phyloP scores from a whole-genome alignment of 768 basidiomycete genomes.

The Vararia minispora region DNA sequence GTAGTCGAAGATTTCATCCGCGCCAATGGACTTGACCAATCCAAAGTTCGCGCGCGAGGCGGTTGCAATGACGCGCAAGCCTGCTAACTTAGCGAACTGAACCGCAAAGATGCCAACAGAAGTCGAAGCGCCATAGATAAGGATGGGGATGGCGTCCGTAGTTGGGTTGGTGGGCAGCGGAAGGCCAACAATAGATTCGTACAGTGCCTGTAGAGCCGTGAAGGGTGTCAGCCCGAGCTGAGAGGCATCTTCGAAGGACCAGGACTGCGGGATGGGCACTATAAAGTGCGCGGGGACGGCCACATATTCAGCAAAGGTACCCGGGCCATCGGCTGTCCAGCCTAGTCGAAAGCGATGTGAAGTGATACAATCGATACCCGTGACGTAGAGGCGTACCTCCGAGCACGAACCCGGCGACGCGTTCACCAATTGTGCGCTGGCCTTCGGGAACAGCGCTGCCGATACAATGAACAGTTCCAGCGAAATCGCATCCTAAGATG shows the following conservation, averaged over 20 bases:
- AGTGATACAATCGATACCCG: too few species aligned
- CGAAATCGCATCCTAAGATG: conserved; percentile 19
- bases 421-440: conserved; percentile 16
- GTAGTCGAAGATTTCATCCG: conserved; percentile 23
- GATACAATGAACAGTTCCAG: conserved; percentile 16
- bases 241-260: conserved; percentile 11
- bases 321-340: conserved; percentile 12
- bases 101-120: conserved; percentile 25
- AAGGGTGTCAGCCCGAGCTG: conserved; percentile 9
- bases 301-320: conserved; percentile 20
- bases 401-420: conserved; percentile 19
- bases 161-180: neutral
- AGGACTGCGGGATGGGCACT: conserved; percentile 8
- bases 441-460: conserved; percentile 12
- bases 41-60: conserved; percentile 25
- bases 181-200: conserved; percentile 1
- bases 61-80: conserved; percentile 23
- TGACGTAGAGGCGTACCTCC: conserved; percentile 12
- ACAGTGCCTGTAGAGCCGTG: conserved; percentile 11
- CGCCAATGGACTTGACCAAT: conserved; percentile 25
- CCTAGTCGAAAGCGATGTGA: too few species aligned
- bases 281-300: conserved; percentile 15
- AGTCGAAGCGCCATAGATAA: conserved; percentile 22
- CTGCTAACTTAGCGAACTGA: conserved; percentile 22
- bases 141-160: conserved; percentile 10